Percentiles rank a stretch among this genome's conserved stretches.
Evolutionary conservation across 257 asterid genomes (phyloP).

Genomic region (Przewalskia tangutica): DNA sequence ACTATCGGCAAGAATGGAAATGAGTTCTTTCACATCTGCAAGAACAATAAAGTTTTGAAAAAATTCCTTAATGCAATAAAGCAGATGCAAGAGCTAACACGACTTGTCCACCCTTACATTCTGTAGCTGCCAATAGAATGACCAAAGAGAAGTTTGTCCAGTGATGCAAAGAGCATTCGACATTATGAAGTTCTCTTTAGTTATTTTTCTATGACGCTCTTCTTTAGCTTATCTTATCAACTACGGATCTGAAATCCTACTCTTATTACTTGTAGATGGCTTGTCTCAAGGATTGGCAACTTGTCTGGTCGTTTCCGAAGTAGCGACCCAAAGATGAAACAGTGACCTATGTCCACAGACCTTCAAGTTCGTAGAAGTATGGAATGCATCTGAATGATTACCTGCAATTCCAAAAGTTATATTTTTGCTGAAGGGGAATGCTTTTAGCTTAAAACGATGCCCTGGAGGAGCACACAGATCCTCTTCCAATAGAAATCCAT

Average conservation of each 20-base stretch:
- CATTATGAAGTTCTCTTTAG: not conserved
- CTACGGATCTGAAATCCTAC: too few relatives aligned
- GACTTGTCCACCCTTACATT: not conserved
- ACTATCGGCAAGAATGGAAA: conserved; percentile 63
- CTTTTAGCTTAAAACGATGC: conserved; percentile 65
- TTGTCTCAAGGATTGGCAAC: not conserved
- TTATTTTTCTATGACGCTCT: not conserved
- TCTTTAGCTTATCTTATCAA: not conserved
- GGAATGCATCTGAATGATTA: conserved; percentile 13
- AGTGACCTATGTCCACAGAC: not conserved
- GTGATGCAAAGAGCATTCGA: not conserved
- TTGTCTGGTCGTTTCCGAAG: not conserved
- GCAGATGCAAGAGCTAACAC: not conserved
- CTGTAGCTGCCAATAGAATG: not conserved
- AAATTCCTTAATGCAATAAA: not conserved
- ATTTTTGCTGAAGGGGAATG: conserved; percentile 96
- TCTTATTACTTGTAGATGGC: too few relatives aligned
- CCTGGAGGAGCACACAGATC: conserved; percentile 80
- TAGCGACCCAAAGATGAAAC: not conserved
- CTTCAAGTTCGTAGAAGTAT: not conserved
- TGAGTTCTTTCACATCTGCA: conserved; percentile 74
- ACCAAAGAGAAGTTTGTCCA: conserved; percentile 1
- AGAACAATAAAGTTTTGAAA: not conserved
- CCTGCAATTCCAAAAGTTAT: conserved; percentile 78
- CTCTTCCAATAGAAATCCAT: conserved; percentile 82